Evolutionary conservation across 192 early-diverging fungal genomes (phyloP), one percentile per base, ranked within the genome.

Genomic region (Backusella psychrophila): DNA sequence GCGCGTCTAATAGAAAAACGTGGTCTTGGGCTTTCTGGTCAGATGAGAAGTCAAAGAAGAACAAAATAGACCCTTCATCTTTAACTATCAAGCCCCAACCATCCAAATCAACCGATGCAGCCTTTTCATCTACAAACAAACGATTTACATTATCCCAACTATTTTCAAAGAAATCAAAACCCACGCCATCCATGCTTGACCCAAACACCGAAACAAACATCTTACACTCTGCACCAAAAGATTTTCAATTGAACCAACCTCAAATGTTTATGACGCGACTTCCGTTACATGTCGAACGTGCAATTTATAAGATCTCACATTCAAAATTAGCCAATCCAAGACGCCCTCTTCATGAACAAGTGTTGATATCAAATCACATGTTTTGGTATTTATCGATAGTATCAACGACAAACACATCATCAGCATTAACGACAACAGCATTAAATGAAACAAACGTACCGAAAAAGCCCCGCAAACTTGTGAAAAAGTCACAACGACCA

Each of bases 341-440:
- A 29, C 88, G 93, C 3, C 93, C 93, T 23, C 78, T 94, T 21
- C 80, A 90, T 23, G 89, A 94, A 39, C 93, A 94, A 79, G 93
- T 94, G 17, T 74, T 92, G 74, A 86, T 94, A 53, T 92, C 93
- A 29, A 94, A 94, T 69, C 89, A 92, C 87, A 91, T 94, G 90
- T 92, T 94, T 77, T 94, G 93, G 93, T 94, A 94, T 79, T 79
- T 94, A 56, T 90, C 90, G 36, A 86, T 92, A 5, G 89, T 92
- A 65, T 49, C 70, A 33, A 71, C 26, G 9, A 49, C 46, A 49
- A 49, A 49, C 46, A n/a, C 46, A 49, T 49, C 46, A 49, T n/a
- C 46, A 19, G 19, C 19, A 49, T 17, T n/a, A 71, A 76, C 85
- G 80, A 34, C 76, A 73, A 34, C 80, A 77, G 23, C 53, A 59